These are phyloP conservation scores for Turritis glabra DNA, from an alignment of 345 rosid species.

Conservation along the genomic window DNA sequence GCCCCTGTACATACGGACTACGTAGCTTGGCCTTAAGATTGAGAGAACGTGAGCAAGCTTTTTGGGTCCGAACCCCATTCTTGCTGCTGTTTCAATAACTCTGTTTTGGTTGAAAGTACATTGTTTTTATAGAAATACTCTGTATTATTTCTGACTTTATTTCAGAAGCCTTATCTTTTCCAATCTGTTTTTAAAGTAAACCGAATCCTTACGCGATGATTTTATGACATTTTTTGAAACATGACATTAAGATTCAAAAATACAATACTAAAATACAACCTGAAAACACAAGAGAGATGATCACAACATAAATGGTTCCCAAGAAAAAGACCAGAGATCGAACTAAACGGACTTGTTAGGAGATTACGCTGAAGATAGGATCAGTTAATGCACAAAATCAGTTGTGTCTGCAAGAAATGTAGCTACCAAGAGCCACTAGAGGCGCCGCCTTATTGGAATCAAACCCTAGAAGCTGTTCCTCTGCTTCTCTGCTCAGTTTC, in stretches of 20 bases:
- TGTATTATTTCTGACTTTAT: no score
- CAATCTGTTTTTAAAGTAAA: no score
- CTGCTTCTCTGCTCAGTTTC: constrained; percentile 63
- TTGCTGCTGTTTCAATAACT: not conserved
- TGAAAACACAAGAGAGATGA: not conserved
- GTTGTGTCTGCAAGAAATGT: constrained; percentile 71
- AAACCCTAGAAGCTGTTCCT: constrained; percentile 55
- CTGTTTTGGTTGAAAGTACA: not conserved
- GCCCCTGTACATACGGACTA: no score
- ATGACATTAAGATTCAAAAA: not conserved
- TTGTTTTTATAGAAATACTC: no score
- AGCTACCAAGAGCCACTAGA: constrained; percentile 74
- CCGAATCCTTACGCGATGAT: not conserved
- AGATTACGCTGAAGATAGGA: constrained; percentile 4
- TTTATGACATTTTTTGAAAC: constrained; percentile 6
- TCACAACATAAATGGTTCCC: not conserved
- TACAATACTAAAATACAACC: not conserved
- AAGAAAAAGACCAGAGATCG: not conserved
- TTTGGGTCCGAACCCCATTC: not conserved
- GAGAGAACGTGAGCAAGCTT: no score
- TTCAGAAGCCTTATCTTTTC: no score
- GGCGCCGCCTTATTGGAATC: constrained; percentile 74
- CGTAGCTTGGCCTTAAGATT: no score
- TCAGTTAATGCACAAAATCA: constrained; percentile 16
- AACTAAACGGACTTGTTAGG: not conserved